phyloP scores from a whole-genome alignment of 164 flowering plant species.

The Piper betle region DNA sequence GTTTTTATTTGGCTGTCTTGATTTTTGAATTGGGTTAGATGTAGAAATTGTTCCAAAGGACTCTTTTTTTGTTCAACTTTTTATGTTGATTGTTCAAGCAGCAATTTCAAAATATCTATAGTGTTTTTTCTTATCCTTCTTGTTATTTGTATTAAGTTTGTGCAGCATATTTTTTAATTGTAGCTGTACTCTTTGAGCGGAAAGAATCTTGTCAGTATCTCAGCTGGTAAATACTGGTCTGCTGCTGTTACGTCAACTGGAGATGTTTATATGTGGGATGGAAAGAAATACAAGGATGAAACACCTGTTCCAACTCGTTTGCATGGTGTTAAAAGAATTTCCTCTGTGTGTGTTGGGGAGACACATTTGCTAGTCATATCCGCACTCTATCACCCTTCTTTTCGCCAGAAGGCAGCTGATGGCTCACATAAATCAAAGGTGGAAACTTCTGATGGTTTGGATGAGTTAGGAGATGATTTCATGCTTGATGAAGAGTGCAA shows the following conservation, averaged over 20 bases:
- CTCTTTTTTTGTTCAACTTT: too few relatives aligned
- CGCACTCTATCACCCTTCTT: constrained; percentile 75
- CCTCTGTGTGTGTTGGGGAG: constrained; percentile 89
- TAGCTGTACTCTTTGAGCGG: constrained; percentile 68
- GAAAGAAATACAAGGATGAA: constrained; percentile 55
- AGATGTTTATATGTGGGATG: constrained; percentile 91
- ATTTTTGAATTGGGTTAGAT: too few relatives aligned
- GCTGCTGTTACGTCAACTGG: constrained; percentile 81
- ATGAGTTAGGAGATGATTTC: constrained; percentile 59
- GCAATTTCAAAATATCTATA: too few relatives aligned
- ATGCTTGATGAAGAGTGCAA: constrained; percentile 26
- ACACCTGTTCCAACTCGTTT: constrained; percentile 55
- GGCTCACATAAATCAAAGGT: constrained; percentile 19
- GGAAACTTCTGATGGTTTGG: constrained; percentile 26
- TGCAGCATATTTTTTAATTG: neutral
- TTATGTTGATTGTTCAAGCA: too few relatives aligned
- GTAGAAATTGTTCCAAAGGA: too few relatives aligned
- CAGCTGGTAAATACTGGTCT: constrained; percentile 96
- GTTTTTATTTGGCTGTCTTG: neutral
- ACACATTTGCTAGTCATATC: constrained; percentile 72
- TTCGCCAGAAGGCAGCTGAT: constrained; percentile 19
- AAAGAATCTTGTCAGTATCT: constrained; percentile 50
- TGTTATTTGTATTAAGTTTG: too few relatives aligned
- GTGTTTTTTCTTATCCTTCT: too few relatives aligned
- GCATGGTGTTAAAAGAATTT: constrained; percentile 73